Evolutionary conservation across 306 rosid genomes (phyloP), one percentile per base, ranked within the genome.

Genomic region (Rubus idaeus): DNA sequence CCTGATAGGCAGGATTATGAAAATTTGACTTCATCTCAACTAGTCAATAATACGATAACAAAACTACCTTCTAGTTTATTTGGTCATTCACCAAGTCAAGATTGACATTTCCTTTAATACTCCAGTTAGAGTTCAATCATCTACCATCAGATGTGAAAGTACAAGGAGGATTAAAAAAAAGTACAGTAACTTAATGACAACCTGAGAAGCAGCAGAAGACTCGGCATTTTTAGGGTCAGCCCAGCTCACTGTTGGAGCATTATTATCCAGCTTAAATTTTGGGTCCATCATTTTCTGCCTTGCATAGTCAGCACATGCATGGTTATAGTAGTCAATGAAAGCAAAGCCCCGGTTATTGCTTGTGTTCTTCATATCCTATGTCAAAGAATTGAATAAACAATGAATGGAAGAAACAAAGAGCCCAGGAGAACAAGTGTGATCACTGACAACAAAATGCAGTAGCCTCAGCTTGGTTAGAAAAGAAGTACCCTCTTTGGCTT

Each of bases 161-260:
- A 46, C 49, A 23, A 35, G 21, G 44, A 57, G 21, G 44, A 9
- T 23, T 44, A 46, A 46, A 4, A 53, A 50, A 46, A 41, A 47
- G 46, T 51, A 50, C 6, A 51, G 20, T 67, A 57, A 66, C 62
- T 73, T 69, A 70, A 63, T 44, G 52, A 77, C 21, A 64, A 95
- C 97, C 98, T 95, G 97, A 66, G 97, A 92, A 79, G 97, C 56
- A 65, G 98, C 89, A 84, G 98, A 92, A 44, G 97, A 89, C 83
- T 95, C 98, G 0, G 93, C 87, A 88, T 89, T 90, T 83, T 90
- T 92, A 17, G 97, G 98, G 79, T 94, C 97, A 71, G 98, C 98
- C 98, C 98, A 95, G 87, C 98, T 95, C 78, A 92, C 98, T 11
- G 96, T 95, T 69, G 98, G 98, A 73, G 96, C 87, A 83, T 95